Evolutionary conservation across 2,329 filamentous ascomycete species (phyloP).

Genomic region (Stylonectria norvegica): DNA sequence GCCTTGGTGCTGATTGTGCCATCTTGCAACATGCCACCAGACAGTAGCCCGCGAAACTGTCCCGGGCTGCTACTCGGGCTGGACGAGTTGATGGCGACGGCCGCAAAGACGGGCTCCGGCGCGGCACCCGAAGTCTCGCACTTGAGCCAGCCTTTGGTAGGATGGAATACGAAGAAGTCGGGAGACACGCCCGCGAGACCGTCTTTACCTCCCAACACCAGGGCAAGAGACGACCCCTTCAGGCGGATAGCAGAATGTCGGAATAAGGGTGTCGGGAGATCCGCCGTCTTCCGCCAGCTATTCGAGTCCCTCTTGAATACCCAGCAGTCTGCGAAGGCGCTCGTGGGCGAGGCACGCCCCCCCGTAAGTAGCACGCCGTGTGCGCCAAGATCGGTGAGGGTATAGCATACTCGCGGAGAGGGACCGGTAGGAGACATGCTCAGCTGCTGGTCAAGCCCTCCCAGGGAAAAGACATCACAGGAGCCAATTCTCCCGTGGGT

Average conservation of each 20-base stretch:
- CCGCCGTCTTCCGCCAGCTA: slow-evolving; percentile 61
- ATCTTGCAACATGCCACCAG: slow-evolving; percentile 67
- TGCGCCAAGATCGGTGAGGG: slow-evolving; percentile 62
- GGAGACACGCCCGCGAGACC: slow-evolving; percentile 46
- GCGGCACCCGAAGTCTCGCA: slow-evolving; percentile 36
- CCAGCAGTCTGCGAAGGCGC: slow-evolving; percentile 72
- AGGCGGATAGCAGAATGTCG: slow-evolving; percentile 65
- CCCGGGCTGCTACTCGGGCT: slow-evolving; percentile 21
- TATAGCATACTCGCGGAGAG: slow-evolving; percentile 65
- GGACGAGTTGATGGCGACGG: slow-evolving; percentile 33
- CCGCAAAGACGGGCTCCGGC: slow-evolving; percentile 43
- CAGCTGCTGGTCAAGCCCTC: slow-evolving; percentile 15
- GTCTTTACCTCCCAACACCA: slow-evolving; percentile 62
- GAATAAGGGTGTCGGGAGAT: slow-evolving; percentile 69
- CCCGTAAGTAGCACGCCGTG: slow-evolving; percentile 65
- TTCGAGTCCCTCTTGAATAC: slow-evolving; percentile 52
- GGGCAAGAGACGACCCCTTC: slow-evolving; percentile 45
- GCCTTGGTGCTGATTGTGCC: slow-evolving; percentile 61
- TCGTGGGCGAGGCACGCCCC: slow-evolving; percentile 72
- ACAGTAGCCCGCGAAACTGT: slow-evolving; percentile 57
- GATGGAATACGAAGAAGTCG: slow-evolving; percentile 52
- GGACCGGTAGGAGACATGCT: slow-evolving; percentile 31
- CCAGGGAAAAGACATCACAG: slow-evolving; percentile 47
- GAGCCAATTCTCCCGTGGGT: slow-evolving; percentile 45
- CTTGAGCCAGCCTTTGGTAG: slow-evolving; percentile 43